Percentiles rank a stretch among this genome's conserved stretches.
Conservation (phyloP, 2,329 filamentous ascomycete genomes). For the Alternaria triticimaculans region DNA sequence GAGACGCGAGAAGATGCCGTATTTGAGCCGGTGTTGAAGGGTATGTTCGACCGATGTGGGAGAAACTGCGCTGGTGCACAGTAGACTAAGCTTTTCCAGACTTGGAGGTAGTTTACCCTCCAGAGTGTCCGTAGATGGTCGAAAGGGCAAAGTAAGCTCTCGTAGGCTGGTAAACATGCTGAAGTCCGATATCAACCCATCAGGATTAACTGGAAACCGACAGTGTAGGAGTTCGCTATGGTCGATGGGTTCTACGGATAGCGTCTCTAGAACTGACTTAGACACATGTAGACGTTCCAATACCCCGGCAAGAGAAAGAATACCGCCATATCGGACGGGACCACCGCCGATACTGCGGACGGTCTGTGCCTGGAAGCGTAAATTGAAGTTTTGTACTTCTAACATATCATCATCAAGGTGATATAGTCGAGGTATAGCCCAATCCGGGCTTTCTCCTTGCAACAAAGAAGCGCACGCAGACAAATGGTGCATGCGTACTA, state of each 20-base stretch:
- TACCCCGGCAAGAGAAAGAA: background rate
- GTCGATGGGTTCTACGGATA: background rate
- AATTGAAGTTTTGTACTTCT: background rate
- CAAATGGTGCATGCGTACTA: background rate
- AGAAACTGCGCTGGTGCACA: background rate
- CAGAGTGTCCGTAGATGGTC: background rate
- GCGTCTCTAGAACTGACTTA: background rate
- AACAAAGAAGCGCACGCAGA: background rate
- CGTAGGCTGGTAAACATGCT: background rate
- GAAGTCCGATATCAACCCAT: background rate
- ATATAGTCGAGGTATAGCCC: background rate
- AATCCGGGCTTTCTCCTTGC: background rate
- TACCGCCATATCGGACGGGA: background rate
- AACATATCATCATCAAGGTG: background rate
- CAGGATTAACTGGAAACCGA: background rate
- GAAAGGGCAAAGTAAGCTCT: background rate
- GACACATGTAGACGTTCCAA: background rate
- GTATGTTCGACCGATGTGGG: background rate
- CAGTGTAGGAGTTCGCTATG: background rate
- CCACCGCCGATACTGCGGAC: background rate
- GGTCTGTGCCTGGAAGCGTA: background rate
- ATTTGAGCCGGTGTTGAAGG: background rate
- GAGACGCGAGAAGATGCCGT: background rate
- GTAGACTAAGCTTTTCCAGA: background rate
- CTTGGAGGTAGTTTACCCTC: background rate